phyloP scores from a whole-genome alignment of 2,329 filamentous ascomycete species.

The Xylariaceae sp. region DNA sequence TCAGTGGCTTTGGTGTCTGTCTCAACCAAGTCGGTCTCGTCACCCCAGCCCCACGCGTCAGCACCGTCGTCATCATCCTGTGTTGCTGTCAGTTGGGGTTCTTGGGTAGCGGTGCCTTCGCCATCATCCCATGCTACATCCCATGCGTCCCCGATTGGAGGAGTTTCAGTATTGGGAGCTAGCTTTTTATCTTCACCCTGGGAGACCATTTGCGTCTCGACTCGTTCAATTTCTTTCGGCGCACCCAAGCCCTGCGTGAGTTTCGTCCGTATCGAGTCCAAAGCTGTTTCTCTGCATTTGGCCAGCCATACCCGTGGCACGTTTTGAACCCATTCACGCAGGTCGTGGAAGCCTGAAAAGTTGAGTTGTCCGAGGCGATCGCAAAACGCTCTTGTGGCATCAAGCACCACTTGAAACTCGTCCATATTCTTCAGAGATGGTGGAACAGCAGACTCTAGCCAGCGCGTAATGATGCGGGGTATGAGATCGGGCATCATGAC shows the following conservation, averaged over 20 bases:
- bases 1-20: constrained; percentile 57
- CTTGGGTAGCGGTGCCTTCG: constrained; percentile 39
- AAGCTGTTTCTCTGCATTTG: constrained; percentile 71
- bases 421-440: constrained; percentile 64
- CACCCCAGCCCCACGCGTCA: constrained; percentile 77
- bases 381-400: constrained; percentile 59
- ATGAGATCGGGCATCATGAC: constrained; percentile 66
- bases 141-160: constrained; percentile 57
- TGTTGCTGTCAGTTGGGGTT: constrained; percentile 14
- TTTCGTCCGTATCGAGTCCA: constrained; percentile 67
- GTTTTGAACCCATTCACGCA: constrained; percentile 75
- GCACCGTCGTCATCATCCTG: constrained; percentile 16
- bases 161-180: constrained; percentile 45
- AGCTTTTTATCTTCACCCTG: constrained; percentile 61
- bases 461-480: constrained; percentile 61
- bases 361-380: constrained; percentile 53
- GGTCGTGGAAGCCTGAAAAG: constrained; percentile 56
- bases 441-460: constrained; percentile 73
- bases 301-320: constrained; percentile 80
- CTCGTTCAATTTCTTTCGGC: constrained; percentile 67
- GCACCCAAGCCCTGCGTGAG: constrained; percentile 62
- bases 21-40: constrained; percentile 38
- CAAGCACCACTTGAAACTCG: constrained; percentile 65
- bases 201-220: constrained; percentile 77
- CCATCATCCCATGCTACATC: constrained; percentile 74